A percentile compares a stretch with the other conserved stretches of the same genome.
Evolutionary conservation across 345 rosid species (phyloP).

Genomic region (Pugionium dolabratum): DNA sequence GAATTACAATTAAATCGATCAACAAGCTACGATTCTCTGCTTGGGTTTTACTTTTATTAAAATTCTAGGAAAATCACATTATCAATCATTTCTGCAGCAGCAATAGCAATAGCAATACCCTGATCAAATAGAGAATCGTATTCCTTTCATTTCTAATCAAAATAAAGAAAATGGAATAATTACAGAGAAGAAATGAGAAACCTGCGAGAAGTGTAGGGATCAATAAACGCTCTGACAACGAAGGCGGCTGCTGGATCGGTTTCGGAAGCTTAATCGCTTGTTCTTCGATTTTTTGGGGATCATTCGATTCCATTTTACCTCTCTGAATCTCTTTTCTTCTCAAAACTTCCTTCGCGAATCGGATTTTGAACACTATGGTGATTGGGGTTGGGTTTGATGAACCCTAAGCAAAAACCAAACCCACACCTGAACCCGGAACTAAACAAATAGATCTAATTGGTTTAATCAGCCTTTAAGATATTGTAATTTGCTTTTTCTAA

Average conservation of each 20-base stretch:
- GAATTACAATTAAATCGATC: neutral
- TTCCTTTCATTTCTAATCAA: too few relatives aligned
- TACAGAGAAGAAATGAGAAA: conserved; percentile 23
- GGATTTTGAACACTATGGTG: conserved; percentile 3
- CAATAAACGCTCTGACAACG: conserved; percentile 51
- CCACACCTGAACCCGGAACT: conserved; percentile 5
- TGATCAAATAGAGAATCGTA: neutral
- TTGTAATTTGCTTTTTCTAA: too few relatives aligned
- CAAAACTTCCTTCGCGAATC: neutral
- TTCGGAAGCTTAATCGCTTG: conserved; percentile 29
- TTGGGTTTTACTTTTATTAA: neutral
- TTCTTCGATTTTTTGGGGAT: conserved; percentile 28
- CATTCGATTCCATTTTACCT: conserved; percentile 42
- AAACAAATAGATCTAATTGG: too few relatives aligned
- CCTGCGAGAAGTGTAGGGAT: conserved; percentile 72
- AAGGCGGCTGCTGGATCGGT: conserved; percentile 30
- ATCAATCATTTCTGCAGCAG: neutral
- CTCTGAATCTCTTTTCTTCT: neutral
- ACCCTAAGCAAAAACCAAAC: neutral
- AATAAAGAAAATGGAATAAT: too few relatives aligned
- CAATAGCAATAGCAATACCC: neutral
- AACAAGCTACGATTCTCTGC: conserved; percentile 3
- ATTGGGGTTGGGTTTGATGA: conserved; percentile 1
- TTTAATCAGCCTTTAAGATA: too few relatives aligned
- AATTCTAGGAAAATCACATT: neutral